phyloP scores from a whole-genome alignment of 768 basidiomycete species.

The Trametes cubensis region DNA sequence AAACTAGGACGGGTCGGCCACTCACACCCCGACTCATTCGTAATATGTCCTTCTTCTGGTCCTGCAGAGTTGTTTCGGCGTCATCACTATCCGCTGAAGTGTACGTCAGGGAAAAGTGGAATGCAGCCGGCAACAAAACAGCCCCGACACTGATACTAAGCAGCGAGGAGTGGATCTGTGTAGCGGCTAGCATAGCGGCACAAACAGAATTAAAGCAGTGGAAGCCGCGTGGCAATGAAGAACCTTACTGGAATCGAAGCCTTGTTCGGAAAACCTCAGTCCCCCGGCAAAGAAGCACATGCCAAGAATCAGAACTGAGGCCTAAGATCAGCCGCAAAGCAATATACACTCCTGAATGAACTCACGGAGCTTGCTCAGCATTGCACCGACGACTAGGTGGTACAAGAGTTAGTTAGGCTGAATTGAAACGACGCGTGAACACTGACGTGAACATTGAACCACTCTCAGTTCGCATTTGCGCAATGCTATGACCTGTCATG shows the following conservation, averaged over 20 bases:
- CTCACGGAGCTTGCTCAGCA: slow-evolving; percentile 75
- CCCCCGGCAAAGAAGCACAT: slow-evolving; percentile 88
- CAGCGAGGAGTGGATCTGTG: slow-evolving; percentile 73
- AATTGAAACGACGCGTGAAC: slow-evolving; percentile 3
- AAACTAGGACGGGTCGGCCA: slow-evolving; percentile 8
- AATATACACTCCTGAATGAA: not conserved
- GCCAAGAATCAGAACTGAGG: slow-evolving; percentile 77
- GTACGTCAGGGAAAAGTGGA: slow-evolving; percentile 61
- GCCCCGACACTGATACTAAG: slow-evolving; percentile 78
- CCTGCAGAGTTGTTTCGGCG: slow-evolving; percentile 25
- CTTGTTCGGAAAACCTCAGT: slow-evolving; percentile 74
- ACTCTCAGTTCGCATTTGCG: slow-evolving; percentile 79
- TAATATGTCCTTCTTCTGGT: slow-evolving; percentile 55
- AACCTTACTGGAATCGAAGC: slow-evolving; percentile 66
- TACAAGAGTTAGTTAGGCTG: not conserved
- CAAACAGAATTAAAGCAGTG: too few species aligned
- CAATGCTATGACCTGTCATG: slow-evolving; percentile 79
- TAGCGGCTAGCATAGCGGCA: slow-evolving; percentile 51
- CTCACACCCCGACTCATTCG: slow-evolving; percentile 78
- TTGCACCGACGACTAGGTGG: slow-evolving; percentile 72
- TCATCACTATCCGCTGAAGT: slow-evolving; percentile 11
- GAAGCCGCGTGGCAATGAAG: too few species aligned
- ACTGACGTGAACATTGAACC: slow-evolving; percentile 78
- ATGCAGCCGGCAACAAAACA: slow-evolving; percentile 77
- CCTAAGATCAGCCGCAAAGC: not conserved